These are phyloP conservation scores for Claviceps arundinis DNA, from an alignment of 2,329 filamentous ascomycete genomes.

Conservation along the genomic window DNA sequence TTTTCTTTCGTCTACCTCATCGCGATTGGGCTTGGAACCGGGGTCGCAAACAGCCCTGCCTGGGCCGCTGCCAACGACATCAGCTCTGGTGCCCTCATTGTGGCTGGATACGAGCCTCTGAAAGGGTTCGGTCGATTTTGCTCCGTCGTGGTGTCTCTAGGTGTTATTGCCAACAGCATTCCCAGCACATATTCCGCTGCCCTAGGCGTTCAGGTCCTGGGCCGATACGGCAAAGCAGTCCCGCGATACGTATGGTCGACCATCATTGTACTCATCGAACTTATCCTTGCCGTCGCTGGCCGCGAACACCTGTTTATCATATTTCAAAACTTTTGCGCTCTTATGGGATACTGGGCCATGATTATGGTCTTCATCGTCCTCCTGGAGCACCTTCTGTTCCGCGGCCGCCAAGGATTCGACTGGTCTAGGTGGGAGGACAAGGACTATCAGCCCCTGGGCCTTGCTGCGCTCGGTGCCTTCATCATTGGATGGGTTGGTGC, in stretches of 20 bases:
- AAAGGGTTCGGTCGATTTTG: constrained; percentile 44
- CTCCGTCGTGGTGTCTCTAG: constrained; percentile 40
- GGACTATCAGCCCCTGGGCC: constrained; percentile 27
- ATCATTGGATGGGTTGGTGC: constrained; percentile 35
- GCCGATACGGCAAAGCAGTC: constrained; percentile 37
- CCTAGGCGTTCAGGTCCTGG: constrained; percentile 44
- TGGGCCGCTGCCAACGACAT: constrained; percentile 39
- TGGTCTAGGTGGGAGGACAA: constrained; percentile 33
- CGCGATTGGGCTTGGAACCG: constrained; percentile 37
- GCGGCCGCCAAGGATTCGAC: constrained; percentile 26
- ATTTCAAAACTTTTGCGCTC: constrained; percentile 38
- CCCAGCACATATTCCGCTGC: constrained; percentile 44
- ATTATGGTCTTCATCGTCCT: constrained; percentile 36
- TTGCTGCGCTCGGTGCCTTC: constrained; percentile 31
- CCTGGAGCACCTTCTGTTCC: constrained; percentile 30
- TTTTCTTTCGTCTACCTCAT: constrained; percentile 58
- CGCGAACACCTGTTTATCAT: constrained; percentile 39
- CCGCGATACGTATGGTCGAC: constrained; percentile 42
- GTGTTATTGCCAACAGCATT: constrained; percentile 41
- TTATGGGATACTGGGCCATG: constrained; percentile 43
- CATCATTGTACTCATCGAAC: constrained; percentile 38
- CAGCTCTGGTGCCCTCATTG: constrained; percentile 42
- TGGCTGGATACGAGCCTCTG: constrained; percentile 38
- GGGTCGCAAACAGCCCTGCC: constrained; percentile 31
- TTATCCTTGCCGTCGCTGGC: constrained; percentile 41